Evolutionary conservation across 306 rosid genomes (phyloP).

Genomic region (Benincasa hispida): DNA sequence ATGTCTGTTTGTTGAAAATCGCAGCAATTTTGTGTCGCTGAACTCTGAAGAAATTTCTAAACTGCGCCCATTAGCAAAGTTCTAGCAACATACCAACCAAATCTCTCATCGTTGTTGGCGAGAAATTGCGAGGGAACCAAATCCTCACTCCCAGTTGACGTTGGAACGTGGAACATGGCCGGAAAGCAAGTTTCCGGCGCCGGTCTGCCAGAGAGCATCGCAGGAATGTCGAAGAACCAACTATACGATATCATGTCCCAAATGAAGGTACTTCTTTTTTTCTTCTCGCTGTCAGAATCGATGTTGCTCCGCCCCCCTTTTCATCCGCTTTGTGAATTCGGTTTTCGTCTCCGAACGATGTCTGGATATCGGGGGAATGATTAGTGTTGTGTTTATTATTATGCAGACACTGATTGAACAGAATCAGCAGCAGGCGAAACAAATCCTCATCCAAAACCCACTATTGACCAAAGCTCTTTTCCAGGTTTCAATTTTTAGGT

Average conservation of each 20-base stretch:
- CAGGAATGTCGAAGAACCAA: slow-evolving; percentile 94
- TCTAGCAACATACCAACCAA: neutral
- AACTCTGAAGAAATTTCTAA: neutral
- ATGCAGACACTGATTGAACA: slow-evolving; percentile 66
- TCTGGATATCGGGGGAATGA: neutral
- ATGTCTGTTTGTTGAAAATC: neutral
- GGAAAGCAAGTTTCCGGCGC: slow-evolving; percentile 69
- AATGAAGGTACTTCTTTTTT: slow-evolving; percentile 48
- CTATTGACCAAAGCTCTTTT: slow-evolving; percentile 83
- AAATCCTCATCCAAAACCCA: slow-evolving; percentile 91
- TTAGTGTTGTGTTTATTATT: neutral
- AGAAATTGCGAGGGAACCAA: neutral
- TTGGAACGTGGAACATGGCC: slow-evolving; percentile 34
- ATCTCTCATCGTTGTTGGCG: neutral
- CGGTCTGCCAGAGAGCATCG: slow-evolving; percentile 48
- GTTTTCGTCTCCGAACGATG: neutral
- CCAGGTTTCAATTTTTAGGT: slow-evolving; percentile 42
- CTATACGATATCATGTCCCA: slow-evolving; percentile 92
- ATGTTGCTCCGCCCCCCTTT: neutral
- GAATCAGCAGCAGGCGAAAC: slow-evolving; percentile 88
- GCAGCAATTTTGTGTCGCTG: neutral
- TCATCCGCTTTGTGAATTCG: neutral
- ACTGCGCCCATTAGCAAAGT: neutral
- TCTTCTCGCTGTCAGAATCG: neutral
- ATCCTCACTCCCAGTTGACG: neutral